Conservation (phyloP, 768 basidiomycete genomes). For the Xerocomus potaroensis region DNA sequence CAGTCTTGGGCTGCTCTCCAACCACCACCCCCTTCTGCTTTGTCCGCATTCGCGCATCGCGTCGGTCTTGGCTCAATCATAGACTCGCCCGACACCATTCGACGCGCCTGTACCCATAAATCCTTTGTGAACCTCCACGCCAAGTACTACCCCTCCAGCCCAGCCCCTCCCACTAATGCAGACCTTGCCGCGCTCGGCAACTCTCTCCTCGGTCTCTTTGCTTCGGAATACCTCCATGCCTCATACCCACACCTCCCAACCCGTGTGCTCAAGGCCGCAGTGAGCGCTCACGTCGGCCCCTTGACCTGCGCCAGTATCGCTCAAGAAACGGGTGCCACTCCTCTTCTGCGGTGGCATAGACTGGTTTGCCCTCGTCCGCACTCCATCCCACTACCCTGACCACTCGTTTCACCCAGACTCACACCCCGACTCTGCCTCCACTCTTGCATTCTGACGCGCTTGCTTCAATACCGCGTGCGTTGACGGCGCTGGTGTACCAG, state of each 20-base stretch:
- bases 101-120: constrained; percentile 77
- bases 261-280: constrained; percentile 84
- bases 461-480: constrained; percentile 78
- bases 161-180: constrained; percentile 62
- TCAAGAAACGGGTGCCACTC: constrained; percentile 75
- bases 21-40: constrained; percentile 65
- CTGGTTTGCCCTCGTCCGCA: constrained; percentile 39
- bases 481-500: constrained; percentile 87
- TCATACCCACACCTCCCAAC: constrained; percentile 90
- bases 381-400: constrained; percentile 1
- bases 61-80: constrained; percentile 65
- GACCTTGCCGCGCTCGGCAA: constrained; percentile 78
- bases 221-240: constrained; percentile 74
- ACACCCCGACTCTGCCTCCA: constrained; percentile 43
- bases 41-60: constrained; percentile 73
- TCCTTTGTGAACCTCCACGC: constrained; percentile 57
- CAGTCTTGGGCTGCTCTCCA: constrained; percentile 69
- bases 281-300: constrained; percentile 90
- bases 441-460: constrained; percentile 83
- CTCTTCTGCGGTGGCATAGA: constrained; percentile 79
- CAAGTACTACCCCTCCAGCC: constrained; percentile 52
- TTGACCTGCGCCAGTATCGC: constrained; percentile 80
- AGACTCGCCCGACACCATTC: constrained; percentile 48
- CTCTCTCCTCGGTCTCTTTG: constrained; percentile 85
- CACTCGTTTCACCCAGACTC: constrained; percentile 36